A percentile compares a stretch with the other conserved stretches of the same genome.
phyloP scores from a whole-genome alignment of 495 filamentous ascomycete genomes.

The Talaromyces adpressus region DNA sequence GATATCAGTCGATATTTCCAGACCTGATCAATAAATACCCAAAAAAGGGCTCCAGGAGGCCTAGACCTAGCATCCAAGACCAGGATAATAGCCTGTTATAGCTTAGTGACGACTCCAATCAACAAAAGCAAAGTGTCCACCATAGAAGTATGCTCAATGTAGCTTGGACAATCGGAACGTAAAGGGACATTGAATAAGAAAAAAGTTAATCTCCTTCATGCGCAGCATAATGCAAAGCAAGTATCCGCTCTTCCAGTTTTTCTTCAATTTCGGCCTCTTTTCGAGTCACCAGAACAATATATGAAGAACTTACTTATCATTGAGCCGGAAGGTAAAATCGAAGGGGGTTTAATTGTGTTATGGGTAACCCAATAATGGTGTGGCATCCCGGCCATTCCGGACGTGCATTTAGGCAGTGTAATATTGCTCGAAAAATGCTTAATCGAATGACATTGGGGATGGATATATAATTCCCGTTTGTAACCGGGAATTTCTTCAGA shows the following conservation, averaged over 20 bases:
- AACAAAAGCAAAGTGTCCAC: background rate
- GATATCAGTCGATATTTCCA: background rate
- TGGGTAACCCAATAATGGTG: background rate
- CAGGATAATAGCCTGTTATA: background rate
- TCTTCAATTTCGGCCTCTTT: background rate
- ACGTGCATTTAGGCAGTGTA: background rate
- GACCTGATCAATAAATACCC: background rate
- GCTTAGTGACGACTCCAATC: background rate
- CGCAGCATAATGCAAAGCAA: background rate
- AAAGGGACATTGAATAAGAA: background rate
- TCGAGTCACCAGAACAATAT: background rate
- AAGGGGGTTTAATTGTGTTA: background rate
- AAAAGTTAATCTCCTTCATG: background rate
- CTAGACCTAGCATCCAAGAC: background rate
- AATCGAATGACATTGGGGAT: background rate
- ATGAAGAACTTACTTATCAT: background rate
- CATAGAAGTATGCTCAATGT: background rate
- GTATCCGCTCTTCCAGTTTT: background rate
- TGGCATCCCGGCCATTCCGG: background rate
- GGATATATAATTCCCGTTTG: background rate
- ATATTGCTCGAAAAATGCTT: background rate
- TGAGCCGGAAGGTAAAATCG: background rate
- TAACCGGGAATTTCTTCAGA: background rate
- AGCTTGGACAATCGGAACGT: background rate
- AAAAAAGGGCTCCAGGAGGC: background rate